phyloP scores from a whole-genome alignment of 2,329 filamentous ascomycete species.

The Xylariaceae sp. region DNA sequence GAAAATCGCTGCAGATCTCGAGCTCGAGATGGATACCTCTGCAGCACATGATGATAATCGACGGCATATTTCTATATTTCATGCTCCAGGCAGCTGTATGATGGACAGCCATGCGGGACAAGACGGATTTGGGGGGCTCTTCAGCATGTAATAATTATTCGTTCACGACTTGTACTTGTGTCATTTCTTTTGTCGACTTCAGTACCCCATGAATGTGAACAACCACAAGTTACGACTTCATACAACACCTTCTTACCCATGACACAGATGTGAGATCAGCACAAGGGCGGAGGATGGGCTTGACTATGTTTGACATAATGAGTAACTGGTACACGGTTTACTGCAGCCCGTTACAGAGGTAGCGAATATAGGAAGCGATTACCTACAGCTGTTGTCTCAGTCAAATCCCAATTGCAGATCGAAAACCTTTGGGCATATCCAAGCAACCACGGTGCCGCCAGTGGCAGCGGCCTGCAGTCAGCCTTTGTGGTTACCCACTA shows the following conservation, averaged over 20 bases:
- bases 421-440: neutral
- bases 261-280: no score
- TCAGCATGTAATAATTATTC: constrained; percentile 47
- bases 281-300: no score
- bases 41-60: constrained; percentile 29
- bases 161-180: constrained; percentile 34
- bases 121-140: constrained; percentile 30
- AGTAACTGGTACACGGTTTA: no score
- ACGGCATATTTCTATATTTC: constrained; percentile 23
- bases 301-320: no score
- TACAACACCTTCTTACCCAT: no score
- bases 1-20: constrained; percentile 16
- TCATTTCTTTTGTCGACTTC: constrained; percentile 26
- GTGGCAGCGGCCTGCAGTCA: no score
- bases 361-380: no score
- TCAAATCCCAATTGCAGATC: constrained; percentile 1
- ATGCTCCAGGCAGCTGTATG: constrained; percentile 19
- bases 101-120: constrained; percentile 17
- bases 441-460: no score
- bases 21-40: constrained; percentile 14
- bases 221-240: constrained; percentile 4
- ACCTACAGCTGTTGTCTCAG: neutral
- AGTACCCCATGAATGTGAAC: constrained; percentile 25
- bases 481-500: no score
- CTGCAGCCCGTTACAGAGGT: no score